Evolutionary conservation across 306 rosid genomes (phyloP), one percentile per base, ranked within the genome.

Genomic region (peach (Prunus persica)): DNA sequence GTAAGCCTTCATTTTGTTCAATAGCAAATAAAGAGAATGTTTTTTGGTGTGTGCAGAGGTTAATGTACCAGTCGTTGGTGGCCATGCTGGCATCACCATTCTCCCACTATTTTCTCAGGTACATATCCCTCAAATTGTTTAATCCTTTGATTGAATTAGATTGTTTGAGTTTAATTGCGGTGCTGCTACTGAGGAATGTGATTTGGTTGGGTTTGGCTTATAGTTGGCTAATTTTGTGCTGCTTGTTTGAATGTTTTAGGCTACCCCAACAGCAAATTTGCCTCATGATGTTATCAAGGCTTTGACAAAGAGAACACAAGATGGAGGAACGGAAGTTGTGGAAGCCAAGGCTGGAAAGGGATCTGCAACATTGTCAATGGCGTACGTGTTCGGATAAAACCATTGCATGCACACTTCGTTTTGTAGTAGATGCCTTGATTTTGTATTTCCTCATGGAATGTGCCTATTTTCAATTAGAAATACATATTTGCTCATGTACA

Each of bases 321-420:
- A 95, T 41, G 99, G 99, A 80, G 99, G 99, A 62, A 95, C 99
- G 0, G 99, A 95, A 85, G 99, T 95, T 74, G 99, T 95, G 65
- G 96, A 93, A 76, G 99, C 99, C 10, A 95, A 95, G 90, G 99
- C 99, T 38, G 99, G 97, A 83, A 92, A 95, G 91, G 99, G 97
- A 69, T 95, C 99, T 69, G 97, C 99, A 65, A 95, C 99, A 28
- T 79, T 95, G 86, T 95, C 99, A 9, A 95, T 95, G 99, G 99
- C 97, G 97, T 95, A 92, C 91, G 99, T 73, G 19, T 72, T 66
- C 3, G 10, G 15, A 45, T 58, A 55, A 56, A 68, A 43, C 57
- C 58, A 25, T 45, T 49, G 18, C 1, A 2, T 68, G 18, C 9
- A 8, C 24, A 54, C 45, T 19, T 51, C 3, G n/a, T 25, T 34